A percentile compares a stretch with the other conserved stretches of the same genome.
Evolutionary conservation across 106 monocot genomes (phyloP).

Genomic region (Triglochin maritima): DNA sequence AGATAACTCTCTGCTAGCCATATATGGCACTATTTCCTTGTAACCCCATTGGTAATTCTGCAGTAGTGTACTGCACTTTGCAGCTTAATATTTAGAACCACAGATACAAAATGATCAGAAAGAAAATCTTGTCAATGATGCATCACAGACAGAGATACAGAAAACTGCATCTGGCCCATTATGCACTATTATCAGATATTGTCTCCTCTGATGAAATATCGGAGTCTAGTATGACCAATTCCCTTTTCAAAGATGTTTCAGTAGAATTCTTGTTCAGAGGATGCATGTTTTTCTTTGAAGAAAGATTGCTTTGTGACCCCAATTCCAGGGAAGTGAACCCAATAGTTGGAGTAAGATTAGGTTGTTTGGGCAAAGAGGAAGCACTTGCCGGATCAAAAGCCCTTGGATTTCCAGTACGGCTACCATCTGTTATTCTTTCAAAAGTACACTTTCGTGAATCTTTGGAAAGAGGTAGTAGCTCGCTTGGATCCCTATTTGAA

Average conservation of each 20-base stretch:
- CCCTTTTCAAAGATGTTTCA: conserved; percentile 6
- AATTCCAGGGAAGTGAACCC: conserved; percentile 3
- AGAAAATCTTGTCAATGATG: too few species aligned
- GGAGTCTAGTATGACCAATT: conserved; percentile 47
- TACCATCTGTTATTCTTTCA: conserved; percentile 22
- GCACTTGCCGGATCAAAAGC: conserved; percentile 7
- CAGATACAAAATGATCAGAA: too few species aligned
- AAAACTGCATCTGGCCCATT: not conserved
- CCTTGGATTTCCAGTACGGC: not conserved
- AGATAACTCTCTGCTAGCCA: too few species aligned
- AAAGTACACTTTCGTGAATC: conserved; percentile 30
- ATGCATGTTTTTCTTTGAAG: conserved; percentile 8
- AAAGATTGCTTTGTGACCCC: not conserved
- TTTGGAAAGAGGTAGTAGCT: conserved; percentile 9
- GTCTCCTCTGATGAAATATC: conserved; percentile 85
- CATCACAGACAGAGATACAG: too few species aligned
- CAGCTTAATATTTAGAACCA: too few species aligned
- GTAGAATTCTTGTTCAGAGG: conserved; percentile 21
- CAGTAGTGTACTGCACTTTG: too few species aligned
- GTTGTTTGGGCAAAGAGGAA: not conserved
- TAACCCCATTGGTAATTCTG: too few species aligned
- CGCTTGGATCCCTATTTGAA: conserved; percentile 7
- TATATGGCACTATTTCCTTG: too few species aligned
- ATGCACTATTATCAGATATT: conserved; percentile 49
- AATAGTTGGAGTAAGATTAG: not conserved